A percentile compares a stretch with the other conserved stretches of the same genome.
These are phyloP conservation scores for Mortierella claussenii DNA, from an alignment of 192 early-diverging fungal genomes.

Conservation along the genomic window DNA sequence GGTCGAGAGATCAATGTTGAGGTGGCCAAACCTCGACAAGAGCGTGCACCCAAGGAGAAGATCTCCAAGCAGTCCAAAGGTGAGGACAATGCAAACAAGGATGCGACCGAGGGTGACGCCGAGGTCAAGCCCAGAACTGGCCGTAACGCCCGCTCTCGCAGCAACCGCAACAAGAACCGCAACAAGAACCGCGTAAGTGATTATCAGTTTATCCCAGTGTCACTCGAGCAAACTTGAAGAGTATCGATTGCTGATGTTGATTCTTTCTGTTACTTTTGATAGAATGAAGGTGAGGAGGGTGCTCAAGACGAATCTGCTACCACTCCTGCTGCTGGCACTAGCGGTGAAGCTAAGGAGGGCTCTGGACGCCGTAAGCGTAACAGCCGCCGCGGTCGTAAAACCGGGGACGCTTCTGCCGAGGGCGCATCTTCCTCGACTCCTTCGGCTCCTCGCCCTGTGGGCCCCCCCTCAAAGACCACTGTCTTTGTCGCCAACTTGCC, in stretches of 20 bases:
- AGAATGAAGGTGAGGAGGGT: slow-evolving; percentile 51
- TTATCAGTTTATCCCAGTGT: too few species aligned
- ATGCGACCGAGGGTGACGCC: slow-evolving; percentile 25
- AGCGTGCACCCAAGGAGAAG: slow-evolving; percentile 50
- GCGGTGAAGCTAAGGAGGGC: slow-evolving; percentile 42
- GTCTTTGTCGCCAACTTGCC: slow-evolving; percentile 87
- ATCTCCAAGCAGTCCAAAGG: slow-evolving; percentile 33
- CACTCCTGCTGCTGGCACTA: slow-evolving; percentile 34
- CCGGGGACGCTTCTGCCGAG: slow-evolving; percentile 48
- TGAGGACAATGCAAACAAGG: slow-evolving; percentile 30
- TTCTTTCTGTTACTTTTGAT: slow-evolving; percentile 2
- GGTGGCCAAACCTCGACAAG: slow-evolving; percentile 75
- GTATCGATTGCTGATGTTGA: too few species aligned
- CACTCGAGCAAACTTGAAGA: too few species aligned
- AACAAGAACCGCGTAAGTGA: slow-evolving; percentile 45
- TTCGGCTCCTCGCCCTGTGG: slow-evolving; percentile 53
- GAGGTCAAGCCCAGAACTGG: slow-evolving; percentile 57
- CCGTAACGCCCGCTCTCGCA: slow-evolving; percentile 53
- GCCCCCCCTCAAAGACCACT: slow-evolving; percentile 71
- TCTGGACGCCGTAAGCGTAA: slow-evolving; percentile 32
- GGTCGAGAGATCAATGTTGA: slow-evolving; percentile 94
- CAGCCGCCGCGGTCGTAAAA: slow-evolving; percentile 21
- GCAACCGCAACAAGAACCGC: slow-evolving; percentile 38
- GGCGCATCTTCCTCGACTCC: slow-evolving; percentile 47
- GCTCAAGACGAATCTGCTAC: slow-evolving; percentile 27